Percentiles rank a stretch among this genome's conserved stretches.
Evolutionary conservation across 768 basidiomycete species (phyloP).

Genomic region (Leccinum truebloodii): DNA sequence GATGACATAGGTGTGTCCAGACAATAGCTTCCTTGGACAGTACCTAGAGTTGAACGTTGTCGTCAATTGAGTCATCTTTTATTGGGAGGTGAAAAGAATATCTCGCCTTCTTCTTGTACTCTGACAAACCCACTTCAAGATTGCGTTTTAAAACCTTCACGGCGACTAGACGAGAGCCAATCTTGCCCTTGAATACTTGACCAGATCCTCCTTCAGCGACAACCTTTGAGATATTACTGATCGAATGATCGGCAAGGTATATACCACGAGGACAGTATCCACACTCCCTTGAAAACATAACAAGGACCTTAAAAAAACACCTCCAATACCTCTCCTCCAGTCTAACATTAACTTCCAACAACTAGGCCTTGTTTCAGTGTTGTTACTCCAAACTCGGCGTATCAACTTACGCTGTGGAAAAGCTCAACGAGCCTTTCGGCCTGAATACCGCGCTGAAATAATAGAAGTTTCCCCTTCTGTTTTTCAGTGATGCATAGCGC

Average conservation of each 20-base stretch:
- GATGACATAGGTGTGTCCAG: slow-evolving; percentile 37
- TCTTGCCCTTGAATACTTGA: slow-evolving; percentile 18
- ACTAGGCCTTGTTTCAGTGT: slow-evolving; percentile 14
- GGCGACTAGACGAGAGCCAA: slow-evolving; percentile 27
- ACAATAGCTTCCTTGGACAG: slow-evolving; percentile 34
- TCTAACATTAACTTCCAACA: slow-evolving; percentile 22
- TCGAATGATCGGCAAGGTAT: slow-evolving; percentile 1
- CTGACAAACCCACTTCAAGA: neutral
- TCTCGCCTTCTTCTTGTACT: slow-evolving; percentile 22
- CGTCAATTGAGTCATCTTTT: neutral
- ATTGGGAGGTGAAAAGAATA: neutral
- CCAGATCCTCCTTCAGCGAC: slow-evolving; percentile 23
- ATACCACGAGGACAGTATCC: slow-evolving; percentile 23
- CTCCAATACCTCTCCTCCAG: slow-evolving; percentile 21
- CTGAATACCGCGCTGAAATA: neutral
- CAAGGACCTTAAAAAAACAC: slow-evolving; percentile 17
- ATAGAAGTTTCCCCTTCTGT: slow-evolving; percentile 4
- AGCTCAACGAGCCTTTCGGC: slow-evolving; percentile 17
- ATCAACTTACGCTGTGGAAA: slow-evolving; percentile 25
- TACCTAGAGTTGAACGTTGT: slow-evolving; percentile 11
- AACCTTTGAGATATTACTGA: slow-evolving; percentile 9
- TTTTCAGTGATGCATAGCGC: slow-evolving; percentile 14
- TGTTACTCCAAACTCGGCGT: neutral
- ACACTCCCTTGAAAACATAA: slow-evolving; percentile 21
- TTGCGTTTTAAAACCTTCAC: slow-evolving; percentile 22